A percentile compares a stretch with the other conserved stretches of the same genome.
phyloP scores from a whole-genome alignment of 345 rosid genomes.

The Euphorbia peplus region DNA sequence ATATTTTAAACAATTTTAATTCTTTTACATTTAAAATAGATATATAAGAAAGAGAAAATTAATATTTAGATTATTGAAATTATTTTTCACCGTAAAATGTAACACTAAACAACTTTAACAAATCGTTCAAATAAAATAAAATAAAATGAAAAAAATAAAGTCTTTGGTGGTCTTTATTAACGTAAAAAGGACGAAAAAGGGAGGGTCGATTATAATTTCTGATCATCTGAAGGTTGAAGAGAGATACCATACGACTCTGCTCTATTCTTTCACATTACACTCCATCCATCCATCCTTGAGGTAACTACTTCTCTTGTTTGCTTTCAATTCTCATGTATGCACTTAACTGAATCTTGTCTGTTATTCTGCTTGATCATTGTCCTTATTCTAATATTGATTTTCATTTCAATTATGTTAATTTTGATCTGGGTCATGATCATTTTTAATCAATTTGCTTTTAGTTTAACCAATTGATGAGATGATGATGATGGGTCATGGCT shows the following conservation, averaged over 20 bases:
- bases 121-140: no score
- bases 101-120: no score
- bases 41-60: no score
- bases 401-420: background rate
- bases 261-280: background rate
- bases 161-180: background rate
- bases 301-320: background rate
- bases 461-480: conserved; percentile 9
- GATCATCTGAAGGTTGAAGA: background rate
- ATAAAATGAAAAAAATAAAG: no score
- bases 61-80: no score
- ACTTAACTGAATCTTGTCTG: background rate
- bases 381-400: background rate
- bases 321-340: background rate
- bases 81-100: no score
- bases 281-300: no score
- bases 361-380: background rate
- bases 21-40: no score
- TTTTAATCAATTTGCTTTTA: conserved; percentile 3
- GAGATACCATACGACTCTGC: background rate
- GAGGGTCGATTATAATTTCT: background rate
- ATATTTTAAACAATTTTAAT: no score
- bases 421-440: background rate
- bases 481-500: conserved; percentile 46
- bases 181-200: background rate